These are phyloP conservation scores for Tulasnella calospora DNA, from an alignment of 768 basidiomycete species.

Conservation along the genomic window DNA sequence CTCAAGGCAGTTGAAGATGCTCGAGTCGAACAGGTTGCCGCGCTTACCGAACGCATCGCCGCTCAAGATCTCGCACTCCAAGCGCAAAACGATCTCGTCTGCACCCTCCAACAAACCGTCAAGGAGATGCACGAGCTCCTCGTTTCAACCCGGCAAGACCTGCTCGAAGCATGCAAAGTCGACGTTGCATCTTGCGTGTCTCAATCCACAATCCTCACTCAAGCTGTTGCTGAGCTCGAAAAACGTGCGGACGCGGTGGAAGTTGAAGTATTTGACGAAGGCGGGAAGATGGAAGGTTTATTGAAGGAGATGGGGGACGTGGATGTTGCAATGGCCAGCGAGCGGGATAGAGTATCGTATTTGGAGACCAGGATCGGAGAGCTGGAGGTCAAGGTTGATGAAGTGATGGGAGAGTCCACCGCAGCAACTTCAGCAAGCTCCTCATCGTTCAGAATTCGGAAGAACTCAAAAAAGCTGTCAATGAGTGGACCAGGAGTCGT, in stretches of 20 bases:
- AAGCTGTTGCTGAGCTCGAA: background rate
- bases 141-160: background rate
- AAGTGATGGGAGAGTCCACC: background rate
- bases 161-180: background rate
- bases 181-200: background rate
- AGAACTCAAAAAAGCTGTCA: background rate
- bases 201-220: background rate
- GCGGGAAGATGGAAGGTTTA: background rate
- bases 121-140: constrained; percentile 6
- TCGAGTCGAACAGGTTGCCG: background rate
- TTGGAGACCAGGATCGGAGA: background rate
- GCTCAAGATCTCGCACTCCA: background rate
- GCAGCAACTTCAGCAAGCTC: background rate
- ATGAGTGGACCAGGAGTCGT: background rate
- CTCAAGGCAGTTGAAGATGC: background rate
- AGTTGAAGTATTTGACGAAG: background rate
- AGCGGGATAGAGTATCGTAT: background rate
- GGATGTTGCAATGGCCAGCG: background rate
- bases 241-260: background rate
- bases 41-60: background rate
- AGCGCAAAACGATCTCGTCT: background rate
- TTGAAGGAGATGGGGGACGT: constrained; percentile 3
- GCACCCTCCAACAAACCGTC: background rate
- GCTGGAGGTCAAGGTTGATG: background rate
- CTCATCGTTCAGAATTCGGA: background rate